Base-by-base conservation (phyloP, 2,329 filamentous ascomycete genomes). In the Amesomyces nigricolor region DNA sequence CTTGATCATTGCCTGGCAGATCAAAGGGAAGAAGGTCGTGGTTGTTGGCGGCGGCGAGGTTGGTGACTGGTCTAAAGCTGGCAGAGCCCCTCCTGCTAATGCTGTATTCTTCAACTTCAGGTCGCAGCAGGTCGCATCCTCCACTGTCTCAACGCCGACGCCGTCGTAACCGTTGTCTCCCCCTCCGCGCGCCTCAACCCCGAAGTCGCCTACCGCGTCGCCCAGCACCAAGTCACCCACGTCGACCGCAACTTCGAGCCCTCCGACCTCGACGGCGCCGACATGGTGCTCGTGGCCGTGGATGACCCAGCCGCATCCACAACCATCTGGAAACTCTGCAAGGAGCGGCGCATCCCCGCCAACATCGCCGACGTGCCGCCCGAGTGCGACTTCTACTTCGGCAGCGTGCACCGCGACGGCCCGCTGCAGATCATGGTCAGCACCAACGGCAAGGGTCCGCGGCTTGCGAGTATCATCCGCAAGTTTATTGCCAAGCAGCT, bases 311-410 rank as follows among this genome's bases (percentile, higher is more conserved):
- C 84, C 47, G 91, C 91, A n/a, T 96, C 91, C 0, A 87, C 89
- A 0, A 79, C 82, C 60, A 90, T 99, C 68, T 99, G 91, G 88
- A 92, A 92, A 69, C 79, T 96, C 22, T 97, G 92, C 79, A 92
- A 95, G 71, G 81, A 90, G 69, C 81, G 78, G 58, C 84, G 84
- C 58, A 88, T 97, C 61, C 84, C 91, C 5, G 91, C 91, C 55
- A 99, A 99, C 71, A 96, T 99, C 62, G 94, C 94, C 63, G 94
- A 99, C 69, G 94, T 99, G 3, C 94, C 94, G 0, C 82, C 90
- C 0, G 94, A 99, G 71, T 99, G 94, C 72, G 94, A 99, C 68
- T 99, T 99, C 69, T 99, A 96, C 78, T 99, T 99, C 74, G 94
- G 94, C 60, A 94, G 88, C 68, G 86, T 96, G 39, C 89, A 99